Evolutionary conservation across 2,329 filamentous ascomycete genomes (phyloP).

Genomic region (Aspergillus flavus): DNA sequence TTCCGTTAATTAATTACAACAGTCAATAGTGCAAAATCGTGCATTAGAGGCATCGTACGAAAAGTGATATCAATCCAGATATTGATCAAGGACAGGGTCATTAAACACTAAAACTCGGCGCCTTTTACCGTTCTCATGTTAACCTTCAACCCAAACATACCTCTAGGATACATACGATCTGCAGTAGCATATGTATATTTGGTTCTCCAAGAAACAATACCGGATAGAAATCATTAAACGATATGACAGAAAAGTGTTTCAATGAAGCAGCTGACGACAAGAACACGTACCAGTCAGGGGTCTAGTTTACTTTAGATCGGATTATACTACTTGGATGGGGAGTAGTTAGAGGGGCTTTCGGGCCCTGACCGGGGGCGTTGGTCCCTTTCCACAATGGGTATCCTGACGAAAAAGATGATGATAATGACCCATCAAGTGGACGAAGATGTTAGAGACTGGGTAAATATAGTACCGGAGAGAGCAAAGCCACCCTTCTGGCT

Average conservation of each 20-base stretch:
- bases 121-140: background rate
- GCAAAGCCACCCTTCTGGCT: background rate
- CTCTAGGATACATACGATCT: background rate
- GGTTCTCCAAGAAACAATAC: background rate
- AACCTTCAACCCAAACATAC: background rate
- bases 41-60: background rate
- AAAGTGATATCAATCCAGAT: background rate
- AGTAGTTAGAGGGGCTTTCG: conserved; percentile 10
- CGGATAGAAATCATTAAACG: too few relatives aligned
- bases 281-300: conserved; percentile 23
- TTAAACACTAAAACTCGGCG: background rate
- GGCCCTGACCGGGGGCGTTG: conserved; percentile 19
- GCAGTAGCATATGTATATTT: background rate
- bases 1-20: background rate
- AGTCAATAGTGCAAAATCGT: background rate
- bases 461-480: background rate
- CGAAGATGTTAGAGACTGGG: background rate
- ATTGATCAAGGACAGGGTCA: background rate
- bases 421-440: background rate
- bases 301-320: conserved; percentile 16
- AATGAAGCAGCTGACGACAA: conserved; percentile 22
- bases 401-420: conserved; percentile 5
- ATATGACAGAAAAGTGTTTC: background rate
- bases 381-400: background rate
- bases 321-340: background rate